Evolutionary conservation across 305 asterid species (phyloP), one percentile per base, ranked within the genome.

Genomic region (Plantago coronopus): DNA sequence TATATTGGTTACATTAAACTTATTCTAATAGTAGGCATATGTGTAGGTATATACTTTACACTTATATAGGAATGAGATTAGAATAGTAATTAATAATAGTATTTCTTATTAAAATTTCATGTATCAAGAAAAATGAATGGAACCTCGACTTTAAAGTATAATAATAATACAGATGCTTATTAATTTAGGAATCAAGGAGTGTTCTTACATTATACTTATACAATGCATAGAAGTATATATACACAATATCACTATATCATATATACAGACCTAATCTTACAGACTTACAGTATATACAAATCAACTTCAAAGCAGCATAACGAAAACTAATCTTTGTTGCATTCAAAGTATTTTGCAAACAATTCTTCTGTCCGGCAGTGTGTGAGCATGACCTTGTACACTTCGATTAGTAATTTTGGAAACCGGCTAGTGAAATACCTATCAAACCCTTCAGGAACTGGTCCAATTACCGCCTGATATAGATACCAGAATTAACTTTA

Each of bases 391-490:
- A 91, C 95, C 73, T 79, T 86, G 78, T 89, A 81, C 18, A 88
- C 95, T 78, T 91, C 84, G 20, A 86, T 81, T 74, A 89, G 69
- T 55, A 91, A 72, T 67, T 81, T 84, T 0, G 97, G 98, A 63
- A 86, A 91, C 70, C 89, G 85, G 29, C 78, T 83, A 62, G 71
- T 76, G 80, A 91, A 91, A 74, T 88, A 88, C 59, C 74, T 61
- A 48, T 88, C 89, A 53, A 79, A 91, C 60, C 96, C 96, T 77
- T 84, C 91, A 2, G 98, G 98, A 14, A 91, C 72, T 5, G 89
- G 61, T 69, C 98, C 97, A 31, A 91, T 51, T 58, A 81, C 45
- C 65, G 74, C 84, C 97, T 91, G 91, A 58, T 65, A 79, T 56
- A 14, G 65, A 57, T 72, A 60, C 63, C 59, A 65, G 47, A 61